phyloP scores from a whole-genome alignment of 768 basidiomycete species.

The Arthromyces matolae region DNA sequence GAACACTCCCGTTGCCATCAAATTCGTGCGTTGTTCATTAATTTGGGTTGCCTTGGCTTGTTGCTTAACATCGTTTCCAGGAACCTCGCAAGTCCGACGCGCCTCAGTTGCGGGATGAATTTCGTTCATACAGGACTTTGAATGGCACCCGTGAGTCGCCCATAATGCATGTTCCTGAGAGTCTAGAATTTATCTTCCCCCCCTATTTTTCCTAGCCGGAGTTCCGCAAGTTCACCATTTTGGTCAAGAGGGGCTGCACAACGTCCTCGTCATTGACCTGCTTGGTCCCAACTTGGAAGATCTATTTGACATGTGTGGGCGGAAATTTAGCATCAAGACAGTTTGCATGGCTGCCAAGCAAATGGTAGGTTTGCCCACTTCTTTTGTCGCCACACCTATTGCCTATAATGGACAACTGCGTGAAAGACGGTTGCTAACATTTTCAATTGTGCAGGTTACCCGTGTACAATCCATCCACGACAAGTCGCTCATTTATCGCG shows the following conservation, averaged over 20 bases:
- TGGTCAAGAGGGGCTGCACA: constrained; percentile 97
- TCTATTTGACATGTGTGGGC: constrained; percentile 97
- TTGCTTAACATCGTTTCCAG: constrained; percentile 33
- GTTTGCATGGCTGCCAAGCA: constrained; percentile 99
- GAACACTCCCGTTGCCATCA: constrained; percentile 89
- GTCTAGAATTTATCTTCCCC: background rate
- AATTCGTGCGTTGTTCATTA: constrained; percentile 70
- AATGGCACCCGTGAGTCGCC: constrained; percentile 74
- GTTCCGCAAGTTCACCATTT: constrained; percentile 99
- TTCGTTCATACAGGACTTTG: constrained; percentile 93
- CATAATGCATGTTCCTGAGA: background rate
- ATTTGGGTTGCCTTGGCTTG: constrained; percentile 4
- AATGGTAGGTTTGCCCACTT: constrained; percentile 62
- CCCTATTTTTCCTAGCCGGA: constrained; percentile 55
- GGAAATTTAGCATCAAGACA: constrained; percentile 96
- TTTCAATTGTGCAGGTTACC: constrained; percentile 58
- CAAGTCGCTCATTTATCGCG: constrained; percentile 96
- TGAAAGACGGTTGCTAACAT: constrained; percentile 11
- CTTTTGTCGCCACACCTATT: constrained; percentile 3
- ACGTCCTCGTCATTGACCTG: constrained; percentile 90
- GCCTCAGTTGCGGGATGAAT: constrained; percentile 95
- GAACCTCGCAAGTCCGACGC: constrained; percentile 97
- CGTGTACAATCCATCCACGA: constrained; percentile 98
- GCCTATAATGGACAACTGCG: constrained; percentile 2
- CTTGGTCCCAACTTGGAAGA: constrained; percentile 98